Base-by-base conservation (phyloP, 2,329 filamentous ascomycete genomes). In the Ilyonectria destructans region DNA sequence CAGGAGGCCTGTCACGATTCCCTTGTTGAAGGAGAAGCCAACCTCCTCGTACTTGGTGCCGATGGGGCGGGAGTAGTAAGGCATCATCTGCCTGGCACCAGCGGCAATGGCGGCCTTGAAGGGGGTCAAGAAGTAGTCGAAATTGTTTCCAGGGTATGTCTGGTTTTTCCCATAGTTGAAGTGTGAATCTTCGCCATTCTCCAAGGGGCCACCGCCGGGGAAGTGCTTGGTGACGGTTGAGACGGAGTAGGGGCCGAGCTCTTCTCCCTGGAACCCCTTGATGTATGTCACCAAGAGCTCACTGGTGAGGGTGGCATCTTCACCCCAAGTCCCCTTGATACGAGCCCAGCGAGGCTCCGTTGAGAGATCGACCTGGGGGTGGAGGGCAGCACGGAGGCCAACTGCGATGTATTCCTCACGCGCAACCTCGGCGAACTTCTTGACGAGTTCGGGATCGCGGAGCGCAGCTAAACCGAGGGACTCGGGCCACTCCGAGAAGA, bases 151-250 rank as follows among this genome's bases (percentile, higher is more conserved):
- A 0, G 86, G 86, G 56, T 87, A 88, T 0, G 82, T 83, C 65
- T 82, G 78, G 61, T 88, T 85, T 73, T 86, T 86, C 35, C 86
- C 86, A 63, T 87, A 87, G 0, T 76, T 75, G 67, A 88, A 88
- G 62, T 88, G 86, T 17, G 84, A 82, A 70, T 88, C 86, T 54
- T 87, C 84, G 21, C 86, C 86, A 54, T 85, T 77, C 64, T 85
- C 77, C 71, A 84, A 80, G 0, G 86, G 82, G 0, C 86, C 86
- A 8, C 82, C 85, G 5, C 86, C 86, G 0, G 86, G 86, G 70
- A 88, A 88, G 68, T 88, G 86, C 75, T 88, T 88, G 0, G 85
- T 86, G 2, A 87, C 82, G 0, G 86, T 85, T 1, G 81, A 82
- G 4, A 87, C 82, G 2, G 83, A 85, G 31, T 81, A 68, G 0